Evolutionary conservation across 2,329 filamentous ascomycete species (phyloP), one percentile per base, ranked within the genome.

Genomic region (Microdochium trichocladiopsis): DNA sequence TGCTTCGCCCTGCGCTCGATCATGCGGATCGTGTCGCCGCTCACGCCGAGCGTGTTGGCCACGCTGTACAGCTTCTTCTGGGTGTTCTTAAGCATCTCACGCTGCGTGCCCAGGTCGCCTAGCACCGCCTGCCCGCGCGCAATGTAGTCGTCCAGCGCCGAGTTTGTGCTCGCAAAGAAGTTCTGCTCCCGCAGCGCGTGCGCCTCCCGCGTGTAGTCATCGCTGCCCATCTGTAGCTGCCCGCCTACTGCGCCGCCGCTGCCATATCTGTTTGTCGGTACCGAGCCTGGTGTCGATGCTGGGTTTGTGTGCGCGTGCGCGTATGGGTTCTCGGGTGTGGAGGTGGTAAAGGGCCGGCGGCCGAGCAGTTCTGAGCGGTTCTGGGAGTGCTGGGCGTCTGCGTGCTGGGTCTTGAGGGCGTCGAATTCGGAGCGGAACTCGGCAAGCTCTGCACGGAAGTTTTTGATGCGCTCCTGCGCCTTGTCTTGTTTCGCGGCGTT

Each of bases 1-100:
- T 97, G 88, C 68, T 84, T 88, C 50, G 94, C 91, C 56, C 94
- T 79, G 60, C 94, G 75, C 72, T 97, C 93, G 43, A 99, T 87
- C 90, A 94, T 97, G 48, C 94, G 84, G 58, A 99, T 99, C 2
- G 94, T 99, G 67, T 97, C 93, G 21, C 93, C 92, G 63, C 88
- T 95, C 54, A 99, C 82, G 0, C 94, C 94, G 48, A 99, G 72
- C 22, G 94, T 97, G 66, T 95, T 97, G 6, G 90, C 94, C 21
- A 96, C 91, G 61, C 83, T 93, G 66, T 97, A 97, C 49, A 99
- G 76, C 66, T 85, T 84, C 68, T 87, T 87, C 71, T 99, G 94
- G 22, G 94, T 97, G 50, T 87, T 89, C 75, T 99, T 99, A 57
- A 99, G 77, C 74, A 96, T 92, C 67, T 97, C 93, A 51, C 90